Conservation (phyloP, 208 protist species). For the Acanthamoeba castellanii region DNA sequence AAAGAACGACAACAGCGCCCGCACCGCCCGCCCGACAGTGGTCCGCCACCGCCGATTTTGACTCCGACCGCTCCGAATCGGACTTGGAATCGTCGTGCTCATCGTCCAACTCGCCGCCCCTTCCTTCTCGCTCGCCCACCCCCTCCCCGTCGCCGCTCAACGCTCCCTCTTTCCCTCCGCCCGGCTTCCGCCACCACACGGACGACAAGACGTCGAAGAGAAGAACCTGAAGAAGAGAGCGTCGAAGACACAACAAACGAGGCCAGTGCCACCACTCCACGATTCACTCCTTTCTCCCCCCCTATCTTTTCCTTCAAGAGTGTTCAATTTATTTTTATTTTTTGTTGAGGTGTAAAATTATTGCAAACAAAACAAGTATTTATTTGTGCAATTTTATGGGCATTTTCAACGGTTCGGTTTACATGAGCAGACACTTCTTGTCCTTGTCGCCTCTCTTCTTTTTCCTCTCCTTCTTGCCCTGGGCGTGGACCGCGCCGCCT, state of each 20-base stretch:
- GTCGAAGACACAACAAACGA: background rate
- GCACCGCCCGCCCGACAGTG: background rate
- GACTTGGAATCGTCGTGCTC: background rate
- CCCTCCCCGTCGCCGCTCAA: background rate
- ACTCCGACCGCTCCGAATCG: background rate
- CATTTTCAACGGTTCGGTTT: background rate
- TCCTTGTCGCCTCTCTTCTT: background rate
- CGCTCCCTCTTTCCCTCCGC: background rate
- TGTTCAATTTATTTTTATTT: no score
- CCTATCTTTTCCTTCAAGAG: background rate
- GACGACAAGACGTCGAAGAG: background rate
- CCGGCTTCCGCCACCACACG: background rate
- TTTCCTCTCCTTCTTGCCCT: background rate
- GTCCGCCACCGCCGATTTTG: background rate
- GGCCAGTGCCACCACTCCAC: no score
- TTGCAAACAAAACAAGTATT: background rate
- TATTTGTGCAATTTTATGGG: background rate
- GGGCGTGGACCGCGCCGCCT: background rate
- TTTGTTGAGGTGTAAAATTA: conserved; percentile 34
- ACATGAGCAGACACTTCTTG: background rate
- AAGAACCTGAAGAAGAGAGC: background rate
- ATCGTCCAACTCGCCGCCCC: background rate
- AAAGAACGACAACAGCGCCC: conserved; percentile 19
- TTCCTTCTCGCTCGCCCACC: background rate
- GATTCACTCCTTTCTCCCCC: background rate